A percentile compares a stretch with the other conserved stretches of the same genome.
Conservation (phyloP, 345 rosid species). For the Linum tenue region DNA sequence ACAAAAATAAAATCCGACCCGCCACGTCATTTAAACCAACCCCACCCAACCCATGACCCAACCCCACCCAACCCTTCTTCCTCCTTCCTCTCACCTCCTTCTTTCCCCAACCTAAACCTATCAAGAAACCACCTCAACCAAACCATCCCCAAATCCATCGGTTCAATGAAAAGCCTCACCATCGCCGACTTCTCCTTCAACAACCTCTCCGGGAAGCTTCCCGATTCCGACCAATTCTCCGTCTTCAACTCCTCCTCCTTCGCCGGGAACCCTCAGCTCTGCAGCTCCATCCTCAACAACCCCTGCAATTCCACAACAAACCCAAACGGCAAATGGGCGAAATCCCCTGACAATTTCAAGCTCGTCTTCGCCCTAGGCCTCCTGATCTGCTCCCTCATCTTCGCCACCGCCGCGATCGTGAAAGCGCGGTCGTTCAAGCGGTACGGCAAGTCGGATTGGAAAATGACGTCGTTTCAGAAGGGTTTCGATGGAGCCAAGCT, state of each 20-base stretch:
- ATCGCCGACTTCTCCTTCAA: conserved; percentile 84
- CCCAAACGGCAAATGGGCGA: conserved; percentile 28
- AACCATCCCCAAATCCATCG: conserved; percentile 51
- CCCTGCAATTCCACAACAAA: conserved; percentile 42
- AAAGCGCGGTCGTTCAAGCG: conserved; percentile 34
- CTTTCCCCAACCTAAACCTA: conserved; percentile 64
- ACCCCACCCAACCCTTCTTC: no score
- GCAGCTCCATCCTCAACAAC: conserved; percentile 52
- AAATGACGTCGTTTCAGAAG: conserved; percentile 74
- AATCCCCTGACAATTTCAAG: conserved; percentile 39
- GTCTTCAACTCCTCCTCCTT: conserved; percentile 80
- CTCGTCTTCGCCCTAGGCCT: conserved; percentile 67
- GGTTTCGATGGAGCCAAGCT: no score
- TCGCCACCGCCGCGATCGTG: conserved; percentile 51
- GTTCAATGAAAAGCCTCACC: conserved; percentile 69
- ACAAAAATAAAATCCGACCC: no score
- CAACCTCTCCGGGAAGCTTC: conserved; percentile 65
- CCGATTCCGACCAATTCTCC: conserved; percentile 64
- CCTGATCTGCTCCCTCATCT: conserved; percentile 55
- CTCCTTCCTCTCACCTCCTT: no score
- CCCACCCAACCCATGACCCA: no score
- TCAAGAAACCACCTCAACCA: conserved; percentile 66
- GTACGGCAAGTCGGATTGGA: conserved; percentile 48
- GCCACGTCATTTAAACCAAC: no score
- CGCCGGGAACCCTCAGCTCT: conserved; percentile 74